Evolutionary conservation across 768 basidiomycete species (phyloP).

Genomic region (Scleroderma citrinum): DNA sequence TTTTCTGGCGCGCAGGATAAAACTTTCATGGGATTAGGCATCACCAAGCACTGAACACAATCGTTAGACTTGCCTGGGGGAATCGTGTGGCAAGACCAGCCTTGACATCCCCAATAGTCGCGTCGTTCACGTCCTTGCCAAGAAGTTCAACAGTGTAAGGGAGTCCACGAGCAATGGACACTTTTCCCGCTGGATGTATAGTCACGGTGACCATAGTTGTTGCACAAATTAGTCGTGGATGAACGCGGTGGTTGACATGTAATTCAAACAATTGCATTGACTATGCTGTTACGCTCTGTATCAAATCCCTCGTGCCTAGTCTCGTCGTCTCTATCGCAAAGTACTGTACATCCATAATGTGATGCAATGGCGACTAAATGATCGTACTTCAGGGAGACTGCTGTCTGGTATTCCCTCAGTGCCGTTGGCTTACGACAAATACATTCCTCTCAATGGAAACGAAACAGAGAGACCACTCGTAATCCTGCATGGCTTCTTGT

Average conservation of each 20-base stretch:
- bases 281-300: neutral
- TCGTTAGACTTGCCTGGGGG: slow-evolving; percentile 38
- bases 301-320: neutral
- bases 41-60: neutral
- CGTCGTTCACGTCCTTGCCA: slow-evolving; percentile 36
- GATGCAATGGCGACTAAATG: neutral
- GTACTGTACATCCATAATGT: neutral
- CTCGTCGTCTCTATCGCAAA: neutral
- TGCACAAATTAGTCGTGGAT: no score
- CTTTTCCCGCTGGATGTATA: slow-evolving; percentile 44
- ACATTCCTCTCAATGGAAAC: slow-evolving; percentile 24
- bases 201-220: slow-evolving; percentile 47
- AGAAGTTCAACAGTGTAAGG: slow-evolving; percentile 47
- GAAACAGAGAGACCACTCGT: slow-evolving; percentile 40
- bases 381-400: slow-evolving; percentile 13
- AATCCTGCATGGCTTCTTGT: slow-evolving; percentile 65
- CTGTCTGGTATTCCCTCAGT: slow-evolving; percentile 17
- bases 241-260: no score
- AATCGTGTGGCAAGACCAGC: slow-evolving; percentile 48
- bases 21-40: slow-evolving; percentile 42
- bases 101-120: slow-evolving; percentile 70
- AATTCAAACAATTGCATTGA: no score
- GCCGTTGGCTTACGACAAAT: slow-evolving; percentile 27
- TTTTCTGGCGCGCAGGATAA: slow-evolving; percentile 63
- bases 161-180: slow-evolving; percentile 40